Evolutionary conservation across 164 flowering plant species (phyloP), one percentile per base, ranked within the genome.

Genomic region (Sedum album): DNA sequence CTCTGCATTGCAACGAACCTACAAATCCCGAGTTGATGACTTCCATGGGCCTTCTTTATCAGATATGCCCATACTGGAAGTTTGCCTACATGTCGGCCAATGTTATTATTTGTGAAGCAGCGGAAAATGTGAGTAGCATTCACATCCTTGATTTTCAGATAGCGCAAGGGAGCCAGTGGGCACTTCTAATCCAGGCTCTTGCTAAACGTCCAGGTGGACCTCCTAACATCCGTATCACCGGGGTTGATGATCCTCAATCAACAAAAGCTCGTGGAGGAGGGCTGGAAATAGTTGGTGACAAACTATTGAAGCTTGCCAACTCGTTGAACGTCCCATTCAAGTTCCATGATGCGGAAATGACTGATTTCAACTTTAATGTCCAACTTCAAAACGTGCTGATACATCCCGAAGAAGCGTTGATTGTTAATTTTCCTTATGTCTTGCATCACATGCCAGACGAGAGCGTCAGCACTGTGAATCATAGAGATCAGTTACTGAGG

Each of bases 101-200:
- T 38, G 67, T 41, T 28, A 11, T 38, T 65, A 38, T 65, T 11
- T 46, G 67, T n/a, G 67, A 65, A 65, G 67, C 67, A 35, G 67
- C 67, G 5, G 67, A 36, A 65, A 65, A 21, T 65, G 67, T 36
- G 26, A 38, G 46, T 2, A 65, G 67, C n/a, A 38, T 65, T 41
- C 67, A 65, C 42, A 65, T 65, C 21, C 42, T 65, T 35, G 67
- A 65, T 65, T 65, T 65, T 25, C 67, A 65, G 67, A 65, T 65
- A 36, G 67, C 67, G 8, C 67, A 65, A 65, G 67, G 67, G 14
- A 65, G 67, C 67, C 67, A 65, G 67, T 65, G 67, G 67, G 46
- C 46, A 31, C 46, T 41, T 65, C 46, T 65, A 14, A 65, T 65
- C 6, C 26, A 65, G 67, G 46, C 67, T 65, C 67, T 65, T 5